Evolutionary conservation across 2,329 filamentous ascomycete species (phyloP).

Genomic region (Phaeomoniella chlamydospora): DNA sequence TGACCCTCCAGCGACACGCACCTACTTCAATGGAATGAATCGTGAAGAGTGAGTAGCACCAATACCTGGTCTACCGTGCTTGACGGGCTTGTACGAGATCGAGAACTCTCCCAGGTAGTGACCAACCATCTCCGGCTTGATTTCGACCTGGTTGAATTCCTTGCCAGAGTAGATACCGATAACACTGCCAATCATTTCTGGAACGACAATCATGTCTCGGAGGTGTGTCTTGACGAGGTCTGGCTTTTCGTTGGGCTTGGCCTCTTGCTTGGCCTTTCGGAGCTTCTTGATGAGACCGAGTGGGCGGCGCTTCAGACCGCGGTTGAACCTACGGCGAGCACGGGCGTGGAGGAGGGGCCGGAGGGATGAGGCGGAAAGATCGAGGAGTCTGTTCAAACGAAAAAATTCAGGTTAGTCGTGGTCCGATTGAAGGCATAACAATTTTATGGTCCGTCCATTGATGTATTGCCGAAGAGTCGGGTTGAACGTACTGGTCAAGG

Average conservation of each 20-base stretch:
- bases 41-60: slow-evolving; percentile 99
- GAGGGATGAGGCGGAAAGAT: slow-evolving; percentile 96
- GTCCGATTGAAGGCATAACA: neutral
- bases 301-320: slow-evolving; percentile 98
- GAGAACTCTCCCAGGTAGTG: slow-evolving; percentile 99
- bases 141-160: slow-evolving; percentile 99
- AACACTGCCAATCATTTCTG: slow-evolving; percentile 98
- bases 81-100: slow-evolving; percentile 99
- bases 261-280: slow-evolving; percentile 97
- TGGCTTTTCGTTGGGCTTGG: slow-evolving; percentile 99
- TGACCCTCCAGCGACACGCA: slow-evolving; percentile 9
- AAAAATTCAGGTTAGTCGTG: neutral
- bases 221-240: slow-evolving; percentile 98
- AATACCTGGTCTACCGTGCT: slow-evolving; percentile 99
- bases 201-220: slow-evolving; percentile 99
- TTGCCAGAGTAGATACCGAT: slow-evolving; percentile 99
- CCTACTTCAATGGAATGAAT: slow-evolving; percentile 99
- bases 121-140: slow-evolving; percentile 99
- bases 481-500: slow-evolving; percentile 79
- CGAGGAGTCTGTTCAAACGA: slow-evolving; percentile 63
- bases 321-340: slow-evolving; percentile 98
- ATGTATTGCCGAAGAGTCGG: slow-evolving; percentile 4
- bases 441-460: slow-evolving; percentile 1
- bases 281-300: slow-evolving; percentile 99
- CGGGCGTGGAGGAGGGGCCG: slow-evolving; percentile 98